Evolutionary conservation across 768 basidiomycete genomes (phyloP), one percentile per base, ranked within the genome.

Genomic region (Phylloporus arenicola): DNA sequence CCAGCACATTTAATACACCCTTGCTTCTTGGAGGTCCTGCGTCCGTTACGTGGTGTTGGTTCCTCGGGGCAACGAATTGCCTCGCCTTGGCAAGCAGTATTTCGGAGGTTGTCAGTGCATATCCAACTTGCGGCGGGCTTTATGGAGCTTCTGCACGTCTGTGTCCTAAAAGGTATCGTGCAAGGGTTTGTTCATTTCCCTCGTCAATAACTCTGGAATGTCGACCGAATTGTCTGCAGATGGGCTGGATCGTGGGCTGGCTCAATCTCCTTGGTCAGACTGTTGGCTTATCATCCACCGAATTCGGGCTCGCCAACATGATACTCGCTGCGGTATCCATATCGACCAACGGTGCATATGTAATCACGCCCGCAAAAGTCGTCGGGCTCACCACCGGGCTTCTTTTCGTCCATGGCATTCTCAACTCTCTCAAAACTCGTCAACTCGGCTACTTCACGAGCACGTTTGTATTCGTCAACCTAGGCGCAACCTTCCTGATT

Each of bases 61-160:
- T 70, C 16, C 44, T 69, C 3, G 68, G 68, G 0, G 50, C 53
- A 4, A 47, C 16, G 0, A 68, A 65, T 38, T 67, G 65, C 42
- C 25, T 65, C n/a, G 54, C 68, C 6, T 47, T 70, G 7, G 61
- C 64, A 14, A 58, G 63, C 34, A 69, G 68, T 12, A 57, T 68
- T 22, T 30, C 67, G 3, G 67, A 68, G 50, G 33, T 68, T 9
- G 66, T 61, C 53, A 68, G 66, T 5, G 64, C 67, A 3, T 66
- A 62, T 55, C 64, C 64, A 35, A 68, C 64, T 9, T 65, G 64
- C 14, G 64, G 63, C 6, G 64, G 57, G 9, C 44, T 64, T 3
- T 88, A 88, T 57, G 86, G 86, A n/a, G 87, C 87, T 3, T 88
- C 86, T 24, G 85, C 86, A n/a, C 80, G 82, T 60, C 70, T 88